phyloP scores from a whole-genome alignment of 169 alveolate species.

The Cryptosporidium ubiquitum region DNA sequence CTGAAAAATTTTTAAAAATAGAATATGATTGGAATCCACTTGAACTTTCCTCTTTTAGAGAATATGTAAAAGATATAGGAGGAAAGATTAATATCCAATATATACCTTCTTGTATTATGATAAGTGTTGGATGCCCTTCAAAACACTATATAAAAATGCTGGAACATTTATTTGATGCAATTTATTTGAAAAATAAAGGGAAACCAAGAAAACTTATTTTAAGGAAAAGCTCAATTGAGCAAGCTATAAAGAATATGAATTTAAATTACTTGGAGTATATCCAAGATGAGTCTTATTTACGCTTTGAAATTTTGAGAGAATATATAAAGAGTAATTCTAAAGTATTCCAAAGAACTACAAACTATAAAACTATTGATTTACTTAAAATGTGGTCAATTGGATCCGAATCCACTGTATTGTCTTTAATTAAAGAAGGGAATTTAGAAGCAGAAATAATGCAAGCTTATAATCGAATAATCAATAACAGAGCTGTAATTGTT shows the following conservation, averaged over 20 bases:
- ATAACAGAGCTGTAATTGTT: background rate
- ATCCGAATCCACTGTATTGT: conserved; percentile 13
- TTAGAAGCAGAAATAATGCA: conserved; percentile 36
- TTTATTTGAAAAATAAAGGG: conserved; percentile 38
- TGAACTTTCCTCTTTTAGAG: conserved; percentile 45
- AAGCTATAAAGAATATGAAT: conserved; percentile 28
- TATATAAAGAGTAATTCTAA: conserved; percentile 7
- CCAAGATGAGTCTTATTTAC: conserved; percentile 47
- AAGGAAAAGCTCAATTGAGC: conserved; percentile 42
- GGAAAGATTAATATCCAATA: conserved; percentile 45
- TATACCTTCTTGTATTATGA: conserved; percentile 54
- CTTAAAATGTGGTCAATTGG: conserved; percentile 38
- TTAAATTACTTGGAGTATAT: conserved; percentile 21
- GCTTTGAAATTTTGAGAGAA: conserved; percentile 66
- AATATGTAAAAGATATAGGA: conserved; percentile 35
- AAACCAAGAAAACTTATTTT: conserved; percentile 18
- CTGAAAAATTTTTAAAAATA: conserved; percentile 27
- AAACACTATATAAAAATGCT: conserved; percentile 23
- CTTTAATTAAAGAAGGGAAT: conserved; percentile 45
- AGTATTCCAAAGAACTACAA: conserved; percentile 3
- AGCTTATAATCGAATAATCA: conserved; percentile 48
- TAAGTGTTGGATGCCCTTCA: conserved; percentile 58
- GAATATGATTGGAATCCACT: conserved; percentile 21
- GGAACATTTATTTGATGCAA: conserved; percentile 54
- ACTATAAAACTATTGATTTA: conserved; percentile 29